Evolutionary conservation across 192 early-diverging fungal species (phyloP).

Genomic region (Pecoramyces ruminantium): DNA sequence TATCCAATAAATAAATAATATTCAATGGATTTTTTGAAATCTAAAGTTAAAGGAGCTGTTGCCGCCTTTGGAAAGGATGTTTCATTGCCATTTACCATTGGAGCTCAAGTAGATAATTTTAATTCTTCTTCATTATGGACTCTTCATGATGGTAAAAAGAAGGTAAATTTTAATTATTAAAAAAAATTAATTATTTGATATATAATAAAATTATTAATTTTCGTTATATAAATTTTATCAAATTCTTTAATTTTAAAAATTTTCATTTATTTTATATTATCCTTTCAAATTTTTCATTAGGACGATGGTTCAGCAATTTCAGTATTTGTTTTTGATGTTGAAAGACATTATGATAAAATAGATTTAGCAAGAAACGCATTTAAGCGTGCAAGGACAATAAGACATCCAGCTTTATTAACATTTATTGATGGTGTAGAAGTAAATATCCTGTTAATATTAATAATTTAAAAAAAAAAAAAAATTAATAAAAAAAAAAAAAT

Average conservation of each 20-base stretch:
- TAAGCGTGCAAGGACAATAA: conserved; percentile 36
- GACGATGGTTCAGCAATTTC: not conserved
- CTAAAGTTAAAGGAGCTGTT: not conserved
- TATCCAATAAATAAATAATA: too few species aligned
- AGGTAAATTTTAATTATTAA: not conserved
- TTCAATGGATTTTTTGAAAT: not conserved
- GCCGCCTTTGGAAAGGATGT: not conserved
- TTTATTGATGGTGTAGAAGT: conserved; percentile 83
- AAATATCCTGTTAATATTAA: too few species aligned
- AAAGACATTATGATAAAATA: not conserved
- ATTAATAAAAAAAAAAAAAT: not conserved
- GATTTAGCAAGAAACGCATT: not conserved
- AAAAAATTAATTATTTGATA: too few species aligned
- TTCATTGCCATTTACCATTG: not conserved
- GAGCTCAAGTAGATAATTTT: not conserved
- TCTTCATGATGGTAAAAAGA: not conserved
- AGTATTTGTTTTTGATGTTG: not conserved
- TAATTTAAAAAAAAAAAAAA: too few species aligned
- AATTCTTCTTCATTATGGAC: not conserved
- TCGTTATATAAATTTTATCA: too few species aligned
- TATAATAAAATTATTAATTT: too few species aligned
- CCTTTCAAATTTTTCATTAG: too few species aligned
- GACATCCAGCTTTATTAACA: conserved; percentile 72
- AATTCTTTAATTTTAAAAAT: too few species aligned
- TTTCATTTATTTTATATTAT: too few species aligned